These are phyloP conservation scores for Saturnispora bothae DNA, from an alignment of 805 yeast genomes.

Conservation along the genomic window DNA sequence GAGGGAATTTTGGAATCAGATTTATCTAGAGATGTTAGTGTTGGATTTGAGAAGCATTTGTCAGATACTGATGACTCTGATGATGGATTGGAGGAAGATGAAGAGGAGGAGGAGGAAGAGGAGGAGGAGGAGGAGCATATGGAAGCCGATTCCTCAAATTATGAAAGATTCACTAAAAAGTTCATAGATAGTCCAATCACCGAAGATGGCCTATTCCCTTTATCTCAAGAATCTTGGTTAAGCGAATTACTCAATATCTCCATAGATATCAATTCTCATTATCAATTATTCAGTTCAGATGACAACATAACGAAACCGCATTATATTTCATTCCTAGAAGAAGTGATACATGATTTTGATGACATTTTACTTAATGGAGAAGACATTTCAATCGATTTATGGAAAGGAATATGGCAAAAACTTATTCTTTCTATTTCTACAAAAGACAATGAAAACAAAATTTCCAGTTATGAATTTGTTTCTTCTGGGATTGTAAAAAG, in stretches of 20 bases:
- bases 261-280: constrained; percentile 3
- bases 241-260: constrained; percentile 1
- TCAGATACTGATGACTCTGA: constrained; percentile 17
- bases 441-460: constrained; percentile 10
- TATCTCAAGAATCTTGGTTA: constrained; percentile 6
- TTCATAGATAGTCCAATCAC: constrained; percentile 16
- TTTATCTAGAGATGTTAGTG: constrained; percentile 13
- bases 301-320: background rate
- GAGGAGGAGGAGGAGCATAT: constrained; percentile 20
- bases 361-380: background rate
- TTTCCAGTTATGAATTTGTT: constrained; percentile 69
- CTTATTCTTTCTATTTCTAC: constrained; percentile 18
- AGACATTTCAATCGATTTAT: constrained; percentile 20
- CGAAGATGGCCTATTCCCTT: constrained; percentile 14
- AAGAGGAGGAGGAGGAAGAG: constrained; percentile 18
- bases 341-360: constrained; percentile 8
- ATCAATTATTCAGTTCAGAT: background rate
- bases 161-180: constrained; percentile 7
- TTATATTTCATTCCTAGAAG: constrained; percentile 2
- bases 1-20: constrained; percentile 15
- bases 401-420: constrained; percentile 29
- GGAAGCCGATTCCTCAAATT: background rate
- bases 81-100: constrained; percentile 15
- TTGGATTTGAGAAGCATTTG: constrained; percentile 5
- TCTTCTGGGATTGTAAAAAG: constrained; percentile 53